phyloP scores from a whole-genome alignment of 1,139 yeast species.

The Casaregolazyma suthepensis region DNA sequence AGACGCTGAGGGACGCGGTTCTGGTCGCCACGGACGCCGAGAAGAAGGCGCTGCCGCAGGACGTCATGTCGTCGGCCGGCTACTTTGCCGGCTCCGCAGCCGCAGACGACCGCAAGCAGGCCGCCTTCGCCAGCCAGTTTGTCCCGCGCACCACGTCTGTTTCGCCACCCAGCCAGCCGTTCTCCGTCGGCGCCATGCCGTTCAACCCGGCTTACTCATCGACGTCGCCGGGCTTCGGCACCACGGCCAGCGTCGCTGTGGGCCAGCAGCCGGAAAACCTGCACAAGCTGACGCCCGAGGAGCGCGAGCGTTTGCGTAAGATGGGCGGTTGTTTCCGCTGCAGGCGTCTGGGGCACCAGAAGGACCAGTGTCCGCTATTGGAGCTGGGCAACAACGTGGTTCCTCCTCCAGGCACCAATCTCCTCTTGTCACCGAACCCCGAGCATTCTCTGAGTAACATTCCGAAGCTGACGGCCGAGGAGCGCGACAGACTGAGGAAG shows the following conservation, averaged over 20 bases:
- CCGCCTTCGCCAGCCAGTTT: neutral
- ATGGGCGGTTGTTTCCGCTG: conserved; percentile 9
- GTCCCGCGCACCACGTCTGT: neutral
- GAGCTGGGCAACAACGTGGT: conserved; percentile 9
- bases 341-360: conserved; percentile 8
- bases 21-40: conserved; percentile 1
- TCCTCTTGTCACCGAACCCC: neutral
- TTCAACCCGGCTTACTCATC: neutral
- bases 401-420: conserved; percentile 3
- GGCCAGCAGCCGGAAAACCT: conserved; percentile 1
- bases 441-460: conserved; percentile 2
- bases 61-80: neutral
- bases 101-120: neutral
- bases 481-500: conserved; percentile 7
- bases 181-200: neutral
- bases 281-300: conserved; percentile 9
- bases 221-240: neutral
- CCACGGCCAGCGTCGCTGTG: neutral
- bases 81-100: neutral
- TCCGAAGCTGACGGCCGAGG: conserved; percentile 10
- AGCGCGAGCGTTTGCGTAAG: conserved; percentile 6
- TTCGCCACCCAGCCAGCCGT: neutral
- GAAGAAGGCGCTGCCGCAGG: neutral
- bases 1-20: conserved; percentile 3
- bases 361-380: conserved; percentile 9